These are phyloP conservation scores for Talaromyces rugulosus DNA, from an alignment of 2,329 filamentous ascomycete species.

Conservation along the genomic window DNA sequence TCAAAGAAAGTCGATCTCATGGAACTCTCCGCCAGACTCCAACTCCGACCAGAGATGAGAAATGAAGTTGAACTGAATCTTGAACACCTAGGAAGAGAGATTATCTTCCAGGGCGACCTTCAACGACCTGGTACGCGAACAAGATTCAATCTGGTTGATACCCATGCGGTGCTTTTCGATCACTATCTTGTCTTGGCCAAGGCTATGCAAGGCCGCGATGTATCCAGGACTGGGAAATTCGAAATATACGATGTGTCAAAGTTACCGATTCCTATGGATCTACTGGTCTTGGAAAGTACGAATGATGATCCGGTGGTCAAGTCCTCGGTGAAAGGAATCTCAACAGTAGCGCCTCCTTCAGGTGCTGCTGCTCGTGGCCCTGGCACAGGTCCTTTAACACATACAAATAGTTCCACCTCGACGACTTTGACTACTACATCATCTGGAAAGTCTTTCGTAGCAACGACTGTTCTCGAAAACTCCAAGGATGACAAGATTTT, in stretches of 20 bases:
- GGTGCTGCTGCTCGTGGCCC: constrained; percentile 36
- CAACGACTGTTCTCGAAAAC: constrained; percentile 44
- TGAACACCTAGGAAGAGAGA: constrained; percentile 85
- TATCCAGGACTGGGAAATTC: constrained; percentile 68
- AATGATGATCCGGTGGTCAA: constrained; percentile 89
- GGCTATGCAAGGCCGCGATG: constrained; percentile 62
- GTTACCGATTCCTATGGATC: constrained; percentile 92
- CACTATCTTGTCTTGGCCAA: constrained; percentile 95
- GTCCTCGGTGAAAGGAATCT: constrained; percentile 67
- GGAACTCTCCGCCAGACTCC: constrained; percentile 77
- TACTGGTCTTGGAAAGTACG: constrained; percentile 85
- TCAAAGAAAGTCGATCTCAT: constrained; percentile 84
- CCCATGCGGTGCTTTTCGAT: constrained; percentile 89
- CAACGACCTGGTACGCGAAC: constrained; percentile 82
- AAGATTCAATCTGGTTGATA: constrained; percentile 89
- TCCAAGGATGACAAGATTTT: constrained; percentile 74
- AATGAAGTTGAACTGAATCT: constrained; percentile 78
- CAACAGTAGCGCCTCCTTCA: constrained; percentile 51
- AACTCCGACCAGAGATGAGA: constrained; percentile 82
- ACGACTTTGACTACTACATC: background rate
- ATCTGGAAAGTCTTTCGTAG: constrained; percentile 21
- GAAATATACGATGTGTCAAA: constrained; percentile 89
- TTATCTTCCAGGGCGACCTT: constrained; percentile 84
- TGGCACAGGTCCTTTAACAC: constrained; percentile 56
- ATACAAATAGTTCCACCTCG: constrained; percentile 65